Percentiles rank a stretch among this genome's conserved stretches.
Conservation (phyloP, 257 asterid genomes). For the Solanum medicagineum region DNA sequence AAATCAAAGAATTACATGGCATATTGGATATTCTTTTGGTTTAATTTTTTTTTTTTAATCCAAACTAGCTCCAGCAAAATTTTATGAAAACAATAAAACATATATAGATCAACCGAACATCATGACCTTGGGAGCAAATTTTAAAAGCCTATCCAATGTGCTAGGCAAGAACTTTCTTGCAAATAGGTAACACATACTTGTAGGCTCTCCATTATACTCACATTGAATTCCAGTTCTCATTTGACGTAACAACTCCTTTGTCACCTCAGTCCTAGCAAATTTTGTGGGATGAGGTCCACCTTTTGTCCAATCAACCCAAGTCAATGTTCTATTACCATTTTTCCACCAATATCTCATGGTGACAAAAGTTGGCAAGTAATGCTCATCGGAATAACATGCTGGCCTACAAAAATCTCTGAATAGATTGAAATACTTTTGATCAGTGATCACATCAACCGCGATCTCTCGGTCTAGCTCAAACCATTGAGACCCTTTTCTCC, state of each 20-base stretch:
- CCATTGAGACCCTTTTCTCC: constrained; percentile 87
- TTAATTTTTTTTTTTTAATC: not conserved
- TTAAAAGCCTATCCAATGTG: constrained; percentile 44
- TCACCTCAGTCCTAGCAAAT: constrained; percentile 28
- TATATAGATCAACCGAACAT: constrained; percentile 4
- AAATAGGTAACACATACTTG: constrained; percentile 51
- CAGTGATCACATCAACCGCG: constrained; percentile 38
- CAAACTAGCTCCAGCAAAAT: not conserved
- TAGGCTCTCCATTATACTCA: constrained; percentile 41
- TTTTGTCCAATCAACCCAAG: constrained; percentile 85
- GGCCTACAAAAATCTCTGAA: constrained; percentile 44
- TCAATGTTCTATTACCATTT: constrained; percentile 46
- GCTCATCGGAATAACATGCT: constrained; percentile 74
- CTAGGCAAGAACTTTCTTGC: constrained; percentile 57
- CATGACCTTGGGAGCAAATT: constrained; percentile 44
- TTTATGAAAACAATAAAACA: not conserved
- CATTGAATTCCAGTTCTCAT: constrained; percentile 33
- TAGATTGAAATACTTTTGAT: constrained; percentile 12
- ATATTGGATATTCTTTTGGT: not conserved
- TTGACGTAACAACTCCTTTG: constrained; percentile 22
- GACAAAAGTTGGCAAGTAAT: constrained; percentile 52
- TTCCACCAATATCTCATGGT: constrained; percentile 25
- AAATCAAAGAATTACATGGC: not conserved
- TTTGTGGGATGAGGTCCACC: constrained; percentile 75
- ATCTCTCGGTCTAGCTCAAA: constrained; percentile 47